Evolutionary conservation across 2,329 filamentous ascomycete species (phyloP).

Genomic region (Alternaria dauci): DNA sequence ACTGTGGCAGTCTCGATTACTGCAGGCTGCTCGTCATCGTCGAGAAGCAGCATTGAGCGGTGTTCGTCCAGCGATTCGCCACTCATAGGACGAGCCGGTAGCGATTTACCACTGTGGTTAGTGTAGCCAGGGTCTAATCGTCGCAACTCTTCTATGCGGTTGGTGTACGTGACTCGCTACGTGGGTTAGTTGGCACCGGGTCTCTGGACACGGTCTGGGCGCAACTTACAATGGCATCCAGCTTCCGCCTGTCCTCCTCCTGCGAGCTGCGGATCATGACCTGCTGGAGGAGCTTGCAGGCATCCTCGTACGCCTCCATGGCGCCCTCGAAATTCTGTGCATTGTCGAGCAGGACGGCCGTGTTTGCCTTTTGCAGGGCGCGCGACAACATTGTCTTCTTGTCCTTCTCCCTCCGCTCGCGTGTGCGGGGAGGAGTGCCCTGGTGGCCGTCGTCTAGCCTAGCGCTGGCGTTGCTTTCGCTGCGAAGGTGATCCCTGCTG

Average conservation of each 20-base stretch:
- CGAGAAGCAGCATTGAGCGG: slow-evolving; percentile 47
- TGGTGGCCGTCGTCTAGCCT: slow-evolving; percentile 44
- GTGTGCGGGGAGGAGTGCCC: slow-evolving; percentile 48
- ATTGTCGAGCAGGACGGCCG: slow-evolving; percentile 94
- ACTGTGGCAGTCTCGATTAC: slow-evolving; percentile 63
- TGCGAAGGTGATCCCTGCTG: slow-evolving; percentile 34
- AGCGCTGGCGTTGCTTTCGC: slow-evolving; percentile 45
- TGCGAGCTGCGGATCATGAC: slow-evolving; percentile 86
- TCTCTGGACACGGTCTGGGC: not conserved
- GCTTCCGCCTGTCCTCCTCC: slow-evolving; percentile 86
- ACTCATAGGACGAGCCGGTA: slow-evolving; percentile 75
- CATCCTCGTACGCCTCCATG: slow-evolving; percentile 88
- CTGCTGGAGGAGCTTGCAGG: slow-evolving; percentile 85
- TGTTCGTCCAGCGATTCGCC: slow-evolving; percentile 60
- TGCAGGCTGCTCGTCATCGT: slow-evolving; percentile 48
- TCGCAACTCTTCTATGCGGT: slow-evolving; percentile 85
- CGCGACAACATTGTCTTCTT: slow-evolving; percentile 97
- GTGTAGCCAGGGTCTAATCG: slow-evolving; percentile 68
- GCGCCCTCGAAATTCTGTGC: slow-evolving; percentile 93
- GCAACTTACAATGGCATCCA: slow-evolving; percentile 86
- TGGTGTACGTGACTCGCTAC: slow-evolving; percentile 87
- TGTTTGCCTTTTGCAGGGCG: slow-evolving; percentile 93
- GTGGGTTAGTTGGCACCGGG: slow-evolving; percentile 28
- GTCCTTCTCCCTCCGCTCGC: slow-evolving; percentile 58
- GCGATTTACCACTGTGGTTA: slow-evolving; percentile 70